These are phyloP conservation scores for Toxoplasma gondii DNA, from an alignment of 169 alveolate species.

Conservation along the genomic window DNA sequence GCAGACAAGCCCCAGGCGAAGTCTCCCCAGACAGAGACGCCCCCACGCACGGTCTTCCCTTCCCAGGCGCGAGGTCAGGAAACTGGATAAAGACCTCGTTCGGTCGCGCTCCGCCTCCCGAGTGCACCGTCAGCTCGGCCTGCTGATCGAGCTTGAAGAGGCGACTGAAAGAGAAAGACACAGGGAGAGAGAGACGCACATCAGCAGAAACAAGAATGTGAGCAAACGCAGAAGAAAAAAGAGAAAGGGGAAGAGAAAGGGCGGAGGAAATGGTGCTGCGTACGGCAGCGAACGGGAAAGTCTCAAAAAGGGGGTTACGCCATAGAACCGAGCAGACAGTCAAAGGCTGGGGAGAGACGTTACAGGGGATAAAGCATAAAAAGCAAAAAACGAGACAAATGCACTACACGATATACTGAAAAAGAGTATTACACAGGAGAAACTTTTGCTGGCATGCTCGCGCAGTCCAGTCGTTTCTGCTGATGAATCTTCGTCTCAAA, in stretches of 20 bases:
- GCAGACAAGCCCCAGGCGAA: not conserved
- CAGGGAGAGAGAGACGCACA: not conserved
- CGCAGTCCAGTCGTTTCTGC: too few species aligned
- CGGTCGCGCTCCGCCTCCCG: constrained; percentile 63
- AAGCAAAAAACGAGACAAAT: too few species aligned
- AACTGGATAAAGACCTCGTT: constrained; percentile 24
- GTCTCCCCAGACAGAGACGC: not conserved
- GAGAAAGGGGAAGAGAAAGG: not conserved
- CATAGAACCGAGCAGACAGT: not conserved
- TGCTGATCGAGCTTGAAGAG: constrained; percentile 58
- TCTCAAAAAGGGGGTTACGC: not conserved
- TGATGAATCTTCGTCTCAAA: too few species aligned
- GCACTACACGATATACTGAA: too few species aligned
- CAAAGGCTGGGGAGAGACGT: too few species aligned
- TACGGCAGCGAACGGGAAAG: not conserved
- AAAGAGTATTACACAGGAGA: too few species aligned
- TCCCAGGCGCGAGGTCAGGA: not conserved
- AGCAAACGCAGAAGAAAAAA: not conserved
- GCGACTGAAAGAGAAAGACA: constrained; percentile 51
- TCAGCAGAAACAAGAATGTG: not conserved
- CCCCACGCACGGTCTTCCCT: not conserved
- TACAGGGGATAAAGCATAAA: too few species aligned
- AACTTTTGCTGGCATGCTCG: too few species aligned
- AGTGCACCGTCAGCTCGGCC: constrained; percentile 66
- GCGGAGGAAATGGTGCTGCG: not conserved